Evolutionary conservation across 1,284 basidiomycete genomes (phyloP).

Genomic region (Ganoderma multipileum): DNA sequence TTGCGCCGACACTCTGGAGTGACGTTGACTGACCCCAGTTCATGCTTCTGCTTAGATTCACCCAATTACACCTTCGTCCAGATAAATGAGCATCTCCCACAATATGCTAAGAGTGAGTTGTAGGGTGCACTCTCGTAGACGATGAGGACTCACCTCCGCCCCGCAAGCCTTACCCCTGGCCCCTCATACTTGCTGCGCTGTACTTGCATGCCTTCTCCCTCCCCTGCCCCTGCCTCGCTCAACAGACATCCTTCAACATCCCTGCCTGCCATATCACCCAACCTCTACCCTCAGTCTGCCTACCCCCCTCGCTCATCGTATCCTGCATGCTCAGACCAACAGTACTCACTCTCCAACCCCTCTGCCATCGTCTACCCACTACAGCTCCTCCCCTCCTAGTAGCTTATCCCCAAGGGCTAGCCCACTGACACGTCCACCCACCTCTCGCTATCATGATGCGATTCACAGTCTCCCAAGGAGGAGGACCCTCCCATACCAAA

Average conservation of each 20-base stretch:
- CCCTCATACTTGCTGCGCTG: conserved; percentile 13
- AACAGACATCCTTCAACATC: conserved; percentile 31
- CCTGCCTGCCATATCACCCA: too few relatives aligned
- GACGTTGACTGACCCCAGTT: conserved; percentile 39
- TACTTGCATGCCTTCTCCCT: conserved; percentile 12
- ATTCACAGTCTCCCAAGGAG: too few relatives aligned
- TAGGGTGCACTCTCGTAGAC: conserved; percentile 39
- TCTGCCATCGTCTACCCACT: too few relatives aligned
- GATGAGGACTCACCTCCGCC: neutral
- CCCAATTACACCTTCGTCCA: conserved; percentile 82
- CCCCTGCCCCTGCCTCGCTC: conserved; percentile 17
- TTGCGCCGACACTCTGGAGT: neutral
- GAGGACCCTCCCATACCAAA: too few relatives aligned
- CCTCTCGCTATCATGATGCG: too few relatives aligned
- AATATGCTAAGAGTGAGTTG: conserved; percentile 70
- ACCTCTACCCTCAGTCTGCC: too few relatives aligned
- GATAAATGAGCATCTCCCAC: conserved; percentile 75
- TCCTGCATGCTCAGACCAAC: too few relatives aligned
- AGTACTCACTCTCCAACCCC: too few relatives aligned
- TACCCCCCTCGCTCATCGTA: too few relatives aligned
- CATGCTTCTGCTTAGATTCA: conserved; percentile 60
- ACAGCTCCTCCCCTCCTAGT: too few relatives aligned
- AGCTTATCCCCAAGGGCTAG: too few relatives aligned
- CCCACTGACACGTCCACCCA: too few relatives aligned
- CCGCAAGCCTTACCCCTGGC: conserved; percentile 6